Base-by-base conservation (phyloP, 768 basidiomycete species). In the Sarcomyxa edulis region DNA sequence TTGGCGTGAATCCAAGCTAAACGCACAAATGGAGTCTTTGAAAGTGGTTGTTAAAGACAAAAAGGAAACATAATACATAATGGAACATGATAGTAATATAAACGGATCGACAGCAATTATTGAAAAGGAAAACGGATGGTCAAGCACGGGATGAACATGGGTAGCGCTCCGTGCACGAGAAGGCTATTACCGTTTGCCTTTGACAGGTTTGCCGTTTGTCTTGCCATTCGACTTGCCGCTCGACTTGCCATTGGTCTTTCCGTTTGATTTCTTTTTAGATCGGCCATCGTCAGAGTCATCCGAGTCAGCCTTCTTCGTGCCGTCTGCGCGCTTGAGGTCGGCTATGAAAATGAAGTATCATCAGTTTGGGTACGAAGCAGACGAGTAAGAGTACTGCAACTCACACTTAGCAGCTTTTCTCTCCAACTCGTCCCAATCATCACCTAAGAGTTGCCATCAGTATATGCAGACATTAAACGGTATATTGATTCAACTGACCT, bases 341-440 rank as follows among this genome's bases (percentile, higher is more conserved):
- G 74, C 74, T 76, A 35, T 26, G 21, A 29, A 29, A 30, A 19
- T 6, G 16, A 10, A 23, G 1, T n/a, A n/a, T 28, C 23, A 30
- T 30, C n/a, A n/a, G n/a, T n/a, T n/a, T n/a, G n/a, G n/a, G n/a
- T n/a, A n/a, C n/a, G n/a, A n/a, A n/a, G n/a, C n/a, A n/a, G n/a
- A n/a, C n/a, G n/a, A n/a, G n/a, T n/a, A n/a, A n/a, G n/a, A n/a
- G 27, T n/a, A 24, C n/a, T 14, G 22, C 6, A 15, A 37, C 69
- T 50, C 53, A 88, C 81, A 85, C 71, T 85, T 86, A 6, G 89
- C 89, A 6, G 93, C 93, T 58, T 93, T 94, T 31, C 78, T 69
- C 61, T 96, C 94, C 24, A 96, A 68, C 59, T 92, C 91, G 52
- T 96, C 94, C 95, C 95, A 99, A 51, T 95, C 93, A 38, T 94